Evolutionary conservation across 169 alveolate genomes (phyloP).

Genomic region (Condylostoma magnum): DNA sequence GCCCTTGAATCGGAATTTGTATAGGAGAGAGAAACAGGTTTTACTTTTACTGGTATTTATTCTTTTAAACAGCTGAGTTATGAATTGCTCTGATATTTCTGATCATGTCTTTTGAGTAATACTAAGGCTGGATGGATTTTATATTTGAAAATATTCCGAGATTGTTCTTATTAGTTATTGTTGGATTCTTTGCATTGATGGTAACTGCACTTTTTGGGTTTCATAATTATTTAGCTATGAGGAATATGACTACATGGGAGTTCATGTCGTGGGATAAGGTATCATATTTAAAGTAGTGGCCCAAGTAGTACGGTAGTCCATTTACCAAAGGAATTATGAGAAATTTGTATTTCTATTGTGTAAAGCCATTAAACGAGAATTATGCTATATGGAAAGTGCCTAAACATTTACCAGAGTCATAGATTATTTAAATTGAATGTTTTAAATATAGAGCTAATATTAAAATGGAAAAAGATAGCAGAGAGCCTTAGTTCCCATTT

Average conservation of each 20-base stretch:
- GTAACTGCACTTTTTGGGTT: conserved; percentile 12
- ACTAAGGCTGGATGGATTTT: not conserved
- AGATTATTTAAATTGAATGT: no score
- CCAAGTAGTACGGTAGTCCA: conserved; percentile 7
- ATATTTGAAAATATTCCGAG: not conserved
- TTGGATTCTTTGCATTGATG: conserved; percentile 23
- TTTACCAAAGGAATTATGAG: not conserved
- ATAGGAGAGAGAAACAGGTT: conserved; percentile 32
- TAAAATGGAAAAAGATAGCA: no score
- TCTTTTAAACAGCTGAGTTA: not conserved
- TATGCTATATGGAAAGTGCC: not conserved
- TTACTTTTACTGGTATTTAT: conserved; percentile 25
- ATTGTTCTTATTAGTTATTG: not conserved
- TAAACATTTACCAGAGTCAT: no score
- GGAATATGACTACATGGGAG: conserved; percentile 26
- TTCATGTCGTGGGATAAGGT: conserved; percentile 18
- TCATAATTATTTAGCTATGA: conserved; percentile 23
- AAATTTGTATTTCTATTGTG: conserved; percentile 3
- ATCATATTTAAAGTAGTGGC: conserved; percentile 8
- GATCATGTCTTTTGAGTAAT: not conserved
- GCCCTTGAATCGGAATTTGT: conserved; percentile 68
- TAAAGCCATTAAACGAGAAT: not conserved
- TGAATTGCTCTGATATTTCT: conserved; percentile 1
- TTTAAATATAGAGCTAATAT: no score
- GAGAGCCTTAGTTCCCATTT: no score